Conservation (phyloP, 1,284 basidiomycete species). For the Pseudozyma tsukubaensis region DNA sequence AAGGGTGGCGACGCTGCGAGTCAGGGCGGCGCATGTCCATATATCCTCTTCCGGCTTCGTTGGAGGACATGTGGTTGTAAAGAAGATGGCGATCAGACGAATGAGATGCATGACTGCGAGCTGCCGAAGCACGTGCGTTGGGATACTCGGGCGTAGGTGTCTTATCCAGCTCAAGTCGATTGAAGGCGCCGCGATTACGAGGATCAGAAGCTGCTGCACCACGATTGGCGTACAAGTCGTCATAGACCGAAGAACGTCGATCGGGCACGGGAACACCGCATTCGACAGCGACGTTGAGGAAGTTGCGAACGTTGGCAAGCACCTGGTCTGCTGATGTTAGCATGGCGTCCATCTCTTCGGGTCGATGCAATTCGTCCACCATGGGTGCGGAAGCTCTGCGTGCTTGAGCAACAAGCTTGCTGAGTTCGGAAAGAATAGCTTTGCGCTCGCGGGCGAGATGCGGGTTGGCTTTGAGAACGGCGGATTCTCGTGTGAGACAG, state of each 20-base stretch:
- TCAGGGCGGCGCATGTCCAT: conserved; percentile 30
- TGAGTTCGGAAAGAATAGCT: conserved; percentile 83
- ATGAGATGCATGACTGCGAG: conserved; percentile 17
- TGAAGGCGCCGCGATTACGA: not conserved
- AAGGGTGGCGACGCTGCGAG: conserved; percentile 39
- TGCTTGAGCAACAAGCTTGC: conserved; percentile 84
- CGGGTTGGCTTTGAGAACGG: conserved; percentile 77
- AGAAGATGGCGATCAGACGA: conserved; percentile 24
- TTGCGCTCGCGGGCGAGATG: conserved; percentile 82
- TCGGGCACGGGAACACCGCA: conserved; percentile 82
- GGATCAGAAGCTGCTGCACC: conserved; percentile 1
- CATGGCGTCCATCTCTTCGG: conserved; percentile 68
- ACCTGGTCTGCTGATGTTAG: conserved; percentile 70
- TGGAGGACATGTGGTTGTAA: conserved; percentile 6
- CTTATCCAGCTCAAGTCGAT: conserved; percentile 51
- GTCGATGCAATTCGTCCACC: conserved; percentile 62
- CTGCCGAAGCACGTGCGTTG: conserved; percentile 22
- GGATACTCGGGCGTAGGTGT: conserved; percentile 58
- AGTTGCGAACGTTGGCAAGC: conserved; percentile 71
- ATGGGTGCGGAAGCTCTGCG: conserved; percentile 74
- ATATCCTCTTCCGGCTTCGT: conserved; percentile 17
- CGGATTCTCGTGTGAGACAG: conserved; percentile 85
- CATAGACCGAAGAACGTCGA: conserved; percentile 54
- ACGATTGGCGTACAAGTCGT: conserved; percentile 52
- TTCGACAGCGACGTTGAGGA: conserved; percentile 78